A percentile compares a stretch with the other conserved stretches of the same genome.
These are phyloP conservation scores for Alternaria triticimaculans DNA, from an alignment of 2,329 filamentous ascomycete genomes.

Conservation along the genomic window DNA sequence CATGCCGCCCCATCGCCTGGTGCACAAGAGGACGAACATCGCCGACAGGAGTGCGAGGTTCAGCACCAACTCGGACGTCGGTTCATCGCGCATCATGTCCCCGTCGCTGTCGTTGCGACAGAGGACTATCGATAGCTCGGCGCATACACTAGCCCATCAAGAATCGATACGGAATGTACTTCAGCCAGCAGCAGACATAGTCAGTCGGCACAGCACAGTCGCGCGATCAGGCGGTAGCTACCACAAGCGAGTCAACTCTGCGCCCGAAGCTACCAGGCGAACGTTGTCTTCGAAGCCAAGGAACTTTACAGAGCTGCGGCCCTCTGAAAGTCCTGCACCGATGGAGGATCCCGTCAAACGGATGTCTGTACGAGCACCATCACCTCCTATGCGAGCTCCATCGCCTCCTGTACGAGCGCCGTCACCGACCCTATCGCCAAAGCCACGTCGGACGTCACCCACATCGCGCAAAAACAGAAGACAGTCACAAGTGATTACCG, in stretches of 20 bases:
- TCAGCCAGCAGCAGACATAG: constrained; percentile 44
- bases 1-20: constrained; percentile 55
- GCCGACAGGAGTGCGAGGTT: constrained; percentile 50
- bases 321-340: constrained; percentile 28
- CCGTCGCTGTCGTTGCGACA: constrained; percentile 40
- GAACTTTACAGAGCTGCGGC: constrained; percentile 29
- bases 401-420: constrained; percentile 17
- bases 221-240: constrained; percentile 21
- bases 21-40: constrained; percentile 60
- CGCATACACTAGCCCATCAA: constrained; percentile 40
- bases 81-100: constrained; percentile 29
- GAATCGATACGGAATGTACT: constrained; percentile 40
- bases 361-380: not conserved
- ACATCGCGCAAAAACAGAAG: constrained; percentile 22
- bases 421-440: constrained; percentile 24
- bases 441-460: constrained; percentile 22
- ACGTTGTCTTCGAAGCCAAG: constrained; percentile 17
- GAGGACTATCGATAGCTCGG: constrained; percentile 38
- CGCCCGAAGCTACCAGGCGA: constrained; percentile 34
- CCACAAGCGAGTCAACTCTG: constrained; percentile 45
- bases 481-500: constrained; percentile 5
- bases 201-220: constrained; percentile 39
- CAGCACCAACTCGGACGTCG: constrained; percentile 39
- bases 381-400: constrained; percentile 6
- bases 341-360: not conserved